These are phyloP conservation scores for Darksidea phi DNA, from an alignment of 495 filamentous ascomycete genomes.

Conservation along the genomic window DNA sequence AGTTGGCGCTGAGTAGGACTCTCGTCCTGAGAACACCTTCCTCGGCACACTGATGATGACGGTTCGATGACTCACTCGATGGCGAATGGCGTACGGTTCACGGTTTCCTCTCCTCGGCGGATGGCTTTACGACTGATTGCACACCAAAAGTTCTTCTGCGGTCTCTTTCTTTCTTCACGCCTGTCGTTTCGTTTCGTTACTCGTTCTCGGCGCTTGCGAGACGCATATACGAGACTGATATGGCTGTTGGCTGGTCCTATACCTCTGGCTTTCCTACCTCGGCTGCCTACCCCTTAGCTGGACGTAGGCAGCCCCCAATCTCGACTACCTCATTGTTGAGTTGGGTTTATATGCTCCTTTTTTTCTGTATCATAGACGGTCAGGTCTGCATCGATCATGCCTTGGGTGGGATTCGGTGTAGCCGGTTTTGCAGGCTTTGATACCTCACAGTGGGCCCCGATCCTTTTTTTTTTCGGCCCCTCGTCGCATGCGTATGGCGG, in stretches of 20 bases:
- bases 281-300: conserved; percentile 26
- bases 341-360: not conserved
- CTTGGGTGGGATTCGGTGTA: not conserved
- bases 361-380: conserved; percentile 11
- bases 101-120: conserved; percentile 22
- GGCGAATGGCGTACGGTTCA: conserved; percentile 37
- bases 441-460: not conserved
- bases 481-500: not conserved
- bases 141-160: conserved; percentile 31
- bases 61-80: conserved; percentile 9
- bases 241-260: conserved; percentile 20
- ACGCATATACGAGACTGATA: not conserved
- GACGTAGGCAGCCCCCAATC: conserved; percentile 3
- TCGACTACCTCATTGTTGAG: not conserved
- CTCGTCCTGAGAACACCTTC: not conserved
- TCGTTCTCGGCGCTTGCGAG: not conserved
- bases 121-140: conserved; percentile 29
- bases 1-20: conserved; percentile 2
- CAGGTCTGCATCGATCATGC: not conserved
- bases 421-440: not conserved
- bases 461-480: not conserved
- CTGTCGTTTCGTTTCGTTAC: not conserved
- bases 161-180: not conserved
- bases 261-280: conserved; percentile 10
- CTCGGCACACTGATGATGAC: conserved; percentile 1